A percentile compares a stretch with the other conserved stretches of the same genome.
phyloP scores from a whole-genome alignment of 1,284 basidiomycete species.

The Caloboletus firmus region DNA sequence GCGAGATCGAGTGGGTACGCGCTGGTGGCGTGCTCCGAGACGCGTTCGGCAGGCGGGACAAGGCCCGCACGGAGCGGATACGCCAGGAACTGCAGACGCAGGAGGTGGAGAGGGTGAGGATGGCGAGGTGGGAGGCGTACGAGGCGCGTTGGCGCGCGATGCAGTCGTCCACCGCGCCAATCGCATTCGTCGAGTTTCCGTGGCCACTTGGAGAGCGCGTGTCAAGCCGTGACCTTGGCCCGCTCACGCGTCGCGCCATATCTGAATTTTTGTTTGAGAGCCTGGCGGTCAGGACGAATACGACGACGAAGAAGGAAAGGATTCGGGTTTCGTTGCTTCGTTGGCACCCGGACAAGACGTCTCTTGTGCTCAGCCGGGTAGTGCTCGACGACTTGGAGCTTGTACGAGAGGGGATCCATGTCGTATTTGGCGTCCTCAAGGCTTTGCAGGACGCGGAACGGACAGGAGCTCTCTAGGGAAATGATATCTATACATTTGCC shows the following conservation, averaged over 20 bases:
- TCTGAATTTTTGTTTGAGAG: constrained; percentile 55
- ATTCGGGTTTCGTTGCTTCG: constrained; percentile 59
- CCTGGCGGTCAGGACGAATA: constrained; percentile 43
- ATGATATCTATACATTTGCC: no score
- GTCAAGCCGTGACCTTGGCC: constrained; percentile 32
- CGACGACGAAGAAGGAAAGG: constrained; percentile 49
- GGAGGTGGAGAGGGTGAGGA: constrained; percentile 18
- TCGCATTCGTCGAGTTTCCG: constrained; percentile 52
- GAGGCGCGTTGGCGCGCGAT: constrained; percentile 43
- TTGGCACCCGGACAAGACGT: constrained; percentile 77
- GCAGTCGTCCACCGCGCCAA: constrained; percentile 19
- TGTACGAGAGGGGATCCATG: constrained; percentile 44
- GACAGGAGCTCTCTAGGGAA: constrained; percentile 8
- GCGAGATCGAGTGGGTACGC: constrained; percentile 60
- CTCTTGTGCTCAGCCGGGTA: constrained; percentile 49
- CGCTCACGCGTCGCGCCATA: constrained; percentile 43
- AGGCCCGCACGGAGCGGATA: constrained; percentile 42
- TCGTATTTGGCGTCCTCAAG: constrained; percentile 31
- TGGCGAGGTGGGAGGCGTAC: constrained; percentile 40
- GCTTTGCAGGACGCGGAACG: constrained; percentile 31
- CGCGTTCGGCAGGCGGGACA: constrained; percentile 45
- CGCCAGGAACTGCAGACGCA: constrained; percentile 24
- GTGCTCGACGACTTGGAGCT: constrained; percentile 48
- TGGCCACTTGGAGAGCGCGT: constrained; percentile 51
- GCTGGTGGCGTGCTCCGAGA: constrained; percentile 56